These are phyloP conservation scores for Aureoboletus auriporus DNA, from an alignment of 768 basidiomycete genomes.

Conservation along the genomic window DNA sequence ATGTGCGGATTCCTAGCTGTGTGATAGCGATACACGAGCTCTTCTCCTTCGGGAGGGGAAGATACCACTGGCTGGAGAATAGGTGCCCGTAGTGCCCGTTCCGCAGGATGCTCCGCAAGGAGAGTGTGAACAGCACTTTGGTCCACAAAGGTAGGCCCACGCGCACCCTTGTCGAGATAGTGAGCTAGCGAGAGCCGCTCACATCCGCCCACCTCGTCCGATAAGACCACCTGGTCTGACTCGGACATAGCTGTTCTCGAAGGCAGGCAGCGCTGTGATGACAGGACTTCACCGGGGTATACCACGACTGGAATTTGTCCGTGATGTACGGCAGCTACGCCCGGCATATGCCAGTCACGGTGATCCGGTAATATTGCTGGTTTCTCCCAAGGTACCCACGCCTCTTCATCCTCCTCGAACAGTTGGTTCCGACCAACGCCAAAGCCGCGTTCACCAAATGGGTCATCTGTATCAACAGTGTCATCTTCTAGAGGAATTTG, in stretches of 20 bases:
- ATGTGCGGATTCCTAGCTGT: background rate
- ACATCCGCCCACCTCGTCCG: background rate
- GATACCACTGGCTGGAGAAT: constrained; percentile 4
- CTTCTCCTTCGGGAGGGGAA: constrained; percentile 14
- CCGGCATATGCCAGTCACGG: no score
- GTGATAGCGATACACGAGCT: constrained; percentile 11
- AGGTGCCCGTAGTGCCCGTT: constrained; percentile 5
- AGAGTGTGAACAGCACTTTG: background rate
- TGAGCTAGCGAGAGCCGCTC: constrained; percentile 3
- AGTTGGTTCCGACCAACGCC: background rate
- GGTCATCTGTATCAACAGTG: constrained; percentile 8
- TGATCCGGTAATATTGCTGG: no score
- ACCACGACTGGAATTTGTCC: constrained; percentile 3
- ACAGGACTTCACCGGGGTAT: background rate
- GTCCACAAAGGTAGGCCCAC: constrained; percentile 18
- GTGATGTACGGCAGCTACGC: no score
- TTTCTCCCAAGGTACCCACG: constrained; percentile 19
- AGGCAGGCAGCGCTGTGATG: background rate
- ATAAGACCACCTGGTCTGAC: constrained; percentile 4
- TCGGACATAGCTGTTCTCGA: background rate
- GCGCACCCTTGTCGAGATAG: constrained; percentile 17
- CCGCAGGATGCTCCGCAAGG: constrained; percentile 1
- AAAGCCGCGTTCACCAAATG: background rate
- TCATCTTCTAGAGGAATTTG: background rate
- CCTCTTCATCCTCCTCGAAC: constrained; percentile 15